Conservation (phyloP, 2,329 filamentous ascomycete genomes). For the Xylaria multiplex region DNA sequence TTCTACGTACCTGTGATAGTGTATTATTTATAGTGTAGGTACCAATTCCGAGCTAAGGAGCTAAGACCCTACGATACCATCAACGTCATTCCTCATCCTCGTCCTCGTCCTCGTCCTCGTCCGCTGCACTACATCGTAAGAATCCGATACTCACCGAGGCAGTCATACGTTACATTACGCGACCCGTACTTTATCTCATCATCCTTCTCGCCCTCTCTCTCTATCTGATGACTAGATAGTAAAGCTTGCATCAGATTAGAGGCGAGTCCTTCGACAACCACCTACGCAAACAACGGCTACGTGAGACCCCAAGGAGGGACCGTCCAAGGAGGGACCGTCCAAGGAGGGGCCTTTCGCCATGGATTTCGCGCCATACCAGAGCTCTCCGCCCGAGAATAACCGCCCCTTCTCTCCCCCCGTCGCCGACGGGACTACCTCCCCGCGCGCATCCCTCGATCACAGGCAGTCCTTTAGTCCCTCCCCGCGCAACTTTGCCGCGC, state of each 20-base stretch:
- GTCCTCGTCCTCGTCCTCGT: not conserved
- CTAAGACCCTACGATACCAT: conserved; percentile 3
- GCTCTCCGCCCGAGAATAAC: conserved; percentile 84
- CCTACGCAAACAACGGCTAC: not conserved
- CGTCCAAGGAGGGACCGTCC: not conserved
- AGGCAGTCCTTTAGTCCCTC: conserved; percentile 58
- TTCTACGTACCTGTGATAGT: too few species aligned
- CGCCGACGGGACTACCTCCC: conserved; percentile 56
- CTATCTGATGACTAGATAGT: conserved; percentile 1
- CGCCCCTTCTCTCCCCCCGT: conserved; percentile 80
- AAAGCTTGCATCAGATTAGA: not conserved
- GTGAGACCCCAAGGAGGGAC: not conserved
- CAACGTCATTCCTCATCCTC: conserved; percentile 8
- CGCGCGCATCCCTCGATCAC: conserved; percentile 68
- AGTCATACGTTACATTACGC: not conserved
- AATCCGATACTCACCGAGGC: not conserved
- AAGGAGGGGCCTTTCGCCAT: conserved; percentile 57
- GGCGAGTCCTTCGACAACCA: not conserved
- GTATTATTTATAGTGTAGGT: too few species aligned
- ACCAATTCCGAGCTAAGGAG: not conserved
- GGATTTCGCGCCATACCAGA: conserved; percentile 98
- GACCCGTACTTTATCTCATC: not conserved
- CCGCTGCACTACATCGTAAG: not conserved
- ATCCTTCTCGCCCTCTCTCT: not conserved
- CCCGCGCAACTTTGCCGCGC: conserved; percentile 55